These are phyloP conservation scores for Malania oleifera DNA, from an alignment of 164 flowering plant species.

Conservation along the genomic window DNA sequence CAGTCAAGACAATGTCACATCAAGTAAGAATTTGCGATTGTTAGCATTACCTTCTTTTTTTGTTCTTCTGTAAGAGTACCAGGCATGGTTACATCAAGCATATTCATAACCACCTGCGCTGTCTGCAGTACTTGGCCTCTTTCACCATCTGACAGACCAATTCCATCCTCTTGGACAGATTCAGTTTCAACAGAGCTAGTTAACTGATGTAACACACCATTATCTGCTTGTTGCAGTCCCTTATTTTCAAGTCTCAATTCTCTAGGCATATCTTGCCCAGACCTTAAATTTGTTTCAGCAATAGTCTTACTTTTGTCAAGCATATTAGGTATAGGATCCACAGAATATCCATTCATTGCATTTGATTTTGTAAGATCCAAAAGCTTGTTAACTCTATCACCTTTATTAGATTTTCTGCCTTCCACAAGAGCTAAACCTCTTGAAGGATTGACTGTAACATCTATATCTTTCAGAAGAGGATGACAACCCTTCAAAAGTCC, in stretches of 20 bases:
- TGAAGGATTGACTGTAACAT: slow-evolving; percentile 68
- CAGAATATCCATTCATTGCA: slow-evolving; percentile 23
- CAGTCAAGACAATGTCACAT: neutral
- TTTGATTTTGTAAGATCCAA: slow-evolving; percentile 23
- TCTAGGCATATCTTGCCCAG: slow-evolving; percentile 15
- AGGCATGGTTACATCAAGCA: slow-evolving; percentile 90
- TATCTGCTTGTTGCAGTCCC: slow-evolving; percentile 18
- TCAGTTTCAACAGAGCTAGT: slow-evolving; percentile 30
- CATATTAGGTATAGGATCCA: slow-evolving; percentile 19
- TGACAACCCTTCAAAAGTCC: slow-evolving; percentile 95
- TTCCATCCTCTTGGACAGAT: slow-evolving; percentile 24
- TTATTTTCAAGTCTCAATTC: slow-evolving; percentile 11
- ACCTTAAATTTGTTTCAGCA: slow-evolving; percentile 7
- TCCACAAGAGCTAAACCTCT: slow-evolving; percentile 49
- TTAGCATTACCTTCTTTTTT: slow-evolving; percentile 66
- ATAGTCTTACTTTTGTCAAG: slow-evolving; percentile 25
- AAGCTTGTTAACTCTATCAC: slow-evolving; percentile 17
- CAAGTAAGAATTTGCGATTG: neutral
- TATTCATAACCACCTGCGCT: slow-evolving; percentile 73
- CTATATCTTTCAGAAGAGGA: slow-evolving; percentile 84
- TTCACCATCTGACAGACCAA: slow-evolving; percentile 36
- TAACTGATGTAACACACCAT: slow-evolving; percentile 22
- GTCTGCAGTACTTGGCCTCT: slow-evolving; percentile 65
- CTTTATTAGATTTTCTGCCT: slow-evolving; percentile 27
- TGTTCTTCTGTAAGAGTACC: slow-evolving; percentile 66